Percentiles rank a stretch among this genome's conserved stretches.
These are phyloP conservation scores for Citeromyces nyonsensis DNA, from an alignment of 805 yeast genomes.

Conservation along the genomic window DNA sequence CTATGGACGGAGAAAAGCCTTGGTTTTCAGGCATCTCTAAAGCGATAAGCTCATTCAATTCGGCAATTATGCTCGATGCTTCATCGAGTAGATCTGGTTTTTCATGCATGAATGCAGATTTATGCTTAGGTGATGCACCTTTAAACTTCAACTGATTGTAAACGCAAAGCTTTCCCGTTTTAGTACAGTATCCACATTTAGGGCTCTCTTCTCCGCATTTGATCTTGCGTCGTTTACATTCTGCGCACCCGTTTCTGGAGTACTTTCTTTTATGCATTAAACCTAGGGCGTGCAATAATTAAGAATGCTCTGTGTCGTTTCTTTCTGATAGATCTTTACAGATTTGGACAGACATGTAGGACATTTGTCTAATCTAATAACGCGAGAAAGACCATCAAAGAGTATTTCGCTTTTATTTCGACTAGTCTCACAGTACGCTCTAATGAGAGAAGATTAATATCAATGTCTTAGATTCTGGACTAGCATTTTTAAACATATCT, in stretches of 20 bases:
- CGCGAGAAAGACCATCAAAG: no score
- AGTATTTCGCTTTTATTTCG: no score
- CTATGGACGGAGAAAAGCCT: neutral
- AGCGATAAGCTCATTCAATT: conserved; percentile 16
- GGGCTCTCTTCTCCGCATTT: conserved; percentile 25
- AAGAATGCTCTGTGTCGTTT: no score
- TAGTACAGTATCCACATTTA: conserved; percentile 22
- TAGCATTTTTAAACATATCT: no score
- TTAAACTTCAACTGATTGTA: conserved; percentile 17
- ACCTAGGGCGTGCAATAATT: conserved; percentile 3
- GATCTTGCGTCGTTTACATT: conserved; percentile 26
- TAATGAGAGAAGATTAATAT: no score
- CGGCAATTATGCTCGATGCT: conserved; percentile 17
- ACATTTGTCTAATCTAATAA: no score
- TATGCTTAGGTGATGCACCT: conserved; percentile 7
- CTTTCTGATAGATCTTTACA: no score
- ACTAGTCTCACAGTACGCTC: no score
- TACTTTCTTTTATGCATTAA: conserved; percentile 22
- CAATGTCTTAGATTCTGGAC: no score
- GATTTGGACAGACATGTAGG: no score
- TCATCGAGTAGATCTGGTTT: conserved; percentile 13
- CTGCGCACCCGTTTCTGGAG: conserved; percentile 27
- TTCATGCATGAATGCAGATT: neutral
- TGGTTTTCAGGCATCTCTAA: conserved; percentile 1
- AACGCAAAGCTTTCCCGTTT: conserved; percentile 18